Evolutionary conservation across 805 yeast species (phyloP), one percentile per base, ranked within the genome.

Genomic region (Tanozyma kutaoensis): DNA sequence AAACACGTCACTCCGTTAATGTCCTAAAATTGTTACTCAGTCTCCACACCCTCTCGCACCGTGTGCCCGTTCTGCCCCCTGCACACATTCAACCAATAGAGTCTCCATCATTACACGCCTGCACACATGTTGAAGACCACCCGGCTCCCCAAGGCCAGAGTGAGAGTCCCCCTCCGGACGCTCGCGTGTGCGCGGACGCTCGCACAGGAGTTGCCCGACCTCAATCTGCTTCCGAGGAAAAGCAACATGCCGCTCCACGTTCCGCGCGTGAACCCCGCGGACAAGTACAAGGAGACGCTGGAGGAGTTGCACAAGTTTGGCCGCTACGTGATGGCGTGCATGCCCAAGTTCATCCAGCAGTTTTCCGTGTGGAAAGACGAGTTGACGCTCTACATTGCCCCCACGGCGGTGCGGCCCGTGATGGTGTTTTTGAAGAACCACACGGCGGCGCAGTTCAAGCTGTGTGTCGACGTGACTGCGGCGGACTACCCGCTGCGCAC

Each of bases 331-430:
- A 76, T 77, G 66, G 66, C 81, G 7, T 69, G 80, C 36, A 47
- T 82, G 56, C 94, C 94, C 25, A 82, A 80, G 52, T 79, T 58
- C 45, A 66, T 82, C 35, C 93, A 82, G 57, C 77, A 77, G 50
- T 82, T 80, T 43, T 63, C 81, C 5, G 94, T 82, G 26, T 82
- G 93, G 94, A 82, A 82, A 54, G 93, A 82, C 48, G 94, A 82
- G 55, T 68, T 82, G 49, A 69, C 76, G 24, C 52, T 82, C 27
- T 75, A 72, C 50, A 70, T 77, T 33, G 78, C 84, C 3, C 94
- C 94, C 24, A 55, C 68, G 14, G 86, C 84, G 5, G 50, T 82
- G 29, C 61, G 72, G 37, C 91, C 84, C n/a, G 72, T 72, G 32
- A 54, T 75, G 49, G 53, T 68, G 14, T 82, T 78, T 46, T 61